These are phyloP conservation scores for Tinospora cordifolia DNA, from an alignment of 164 flowering plant species.

Conservation along the genomic window DNA sequence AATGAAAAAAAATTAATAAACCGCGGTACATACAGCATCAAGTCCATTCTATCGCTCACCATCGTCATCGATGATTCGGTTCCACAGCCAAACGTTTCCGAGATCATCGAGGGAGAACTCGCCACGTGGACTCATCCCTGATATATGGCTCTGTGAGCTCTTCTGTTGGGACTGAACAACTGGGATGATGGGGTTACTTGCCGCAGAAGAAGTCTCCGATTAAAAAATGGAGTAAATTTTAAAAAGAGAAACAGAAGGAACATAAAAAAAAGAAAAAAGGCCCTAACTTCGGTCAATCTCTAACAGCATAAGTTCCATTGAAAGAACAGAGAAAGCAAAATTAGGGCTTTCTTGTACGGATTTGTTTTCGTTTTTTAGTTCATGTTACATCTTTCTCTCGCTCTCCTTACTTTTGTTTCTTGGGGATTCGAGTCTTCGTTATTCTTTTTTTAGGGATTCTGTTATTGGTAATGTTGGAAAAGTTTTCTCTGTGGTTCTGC, in stretches of 20 bases:
- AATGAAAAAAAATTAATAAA: too few relatives aligned
- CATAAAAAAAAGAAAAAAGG: too few relatives aligned
- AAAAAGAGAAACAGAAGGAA: too few relatives aligned
- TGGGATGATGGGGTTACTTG: background rate
- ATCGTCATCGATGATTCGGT: too few relatives aligned
- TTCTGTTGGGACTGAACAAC: background rate
- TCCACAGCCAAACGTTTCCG: background rate
- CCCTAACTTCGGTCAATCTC: background rate
- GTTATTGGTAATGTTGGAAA: background rate
- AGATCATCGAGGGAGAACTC: background rate
- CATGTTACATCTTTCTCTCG: too few relatives aligned
- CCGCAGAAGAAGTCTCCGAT: slow-evolving; percentile 1
- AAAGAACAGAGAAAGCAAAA: background rate
- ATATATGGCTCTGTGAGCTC: slow-evolving; percentile 10
- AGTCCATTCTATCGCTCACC: too few relatives aligned
- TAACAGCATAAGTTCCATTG: background rate
- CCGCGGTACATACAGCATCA: too few relatives aligned
- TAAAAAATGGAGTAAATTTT: background rate
- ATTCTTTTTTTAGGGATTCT: background rate
- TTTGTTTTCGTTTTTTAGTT: background rate
- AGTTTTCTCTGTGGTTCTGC: background rate
- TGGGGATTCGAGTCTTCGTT: background rate
- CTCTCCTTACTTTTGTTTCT: background rate
- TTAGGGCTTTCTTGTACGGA: background rate
- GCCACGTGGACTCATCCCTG: background rate